Evolutionary conservation across 495 filamentous ascomycete genomes (phyloP).

Genomic region (Tuber calosporum): DNA sequence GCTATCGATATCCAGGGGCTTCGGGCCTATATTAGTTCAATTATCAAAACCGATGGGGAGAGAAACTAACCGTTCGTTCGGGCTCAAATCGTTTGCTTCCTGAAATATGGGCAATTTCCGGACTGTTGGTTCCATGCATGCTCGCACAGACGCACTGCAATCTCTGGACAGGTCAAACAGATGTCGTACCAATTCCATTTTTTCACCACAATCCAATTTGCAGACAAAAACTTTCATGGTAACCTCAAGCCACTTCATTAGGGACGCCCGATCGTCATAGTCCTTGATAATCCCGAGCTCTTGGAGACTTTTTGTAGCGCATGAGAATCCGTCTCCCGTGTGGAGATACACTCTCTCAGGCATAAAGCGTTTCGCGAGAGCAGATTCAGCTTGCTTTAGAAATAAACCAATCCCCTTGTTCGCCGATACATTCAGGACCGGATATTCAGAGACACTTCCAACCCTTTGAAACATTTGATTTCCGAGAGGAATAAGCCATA

Average conservation of each 20-base stretch:
- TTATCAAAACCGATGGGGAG: neutral
- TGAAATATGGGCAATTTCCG: conserved; percentile 21
- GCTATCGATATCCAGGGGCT: conserved; percentile 27
- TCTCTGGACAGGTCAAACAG: conserved; percentile 8
- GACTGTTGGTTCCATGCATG: conserved; percentile 10
- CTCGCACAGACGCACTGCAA: neutral
- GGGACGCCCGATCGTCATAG: neutral
- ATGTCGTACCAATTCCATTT: conserved; percentile 6
- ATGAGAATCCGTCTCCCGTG: conserved; percentile 8
- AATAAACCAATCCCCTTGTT: conserved; percentile 1
- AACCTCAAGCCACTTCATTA: conserved; percentile 23
- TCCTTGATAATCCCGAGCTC: conserved; percentile 10
- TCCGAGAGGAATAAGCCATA: conserved; percentile 42
- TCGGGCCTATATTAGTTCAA: conserved; percentile 4
- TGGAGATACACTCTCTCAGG: conserved; percentile 1
- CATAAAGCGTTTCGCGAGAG: neutral
- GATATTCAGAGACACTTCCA: conserved; percentile 7
- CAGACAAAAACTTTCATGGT: conserved; percentile 21
- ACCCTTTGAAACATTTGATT: conserved; percentile 38
- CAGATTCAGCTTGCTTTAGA: conserved; percentile 7
- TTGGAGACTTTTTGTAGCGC: conserved; percentile 9
- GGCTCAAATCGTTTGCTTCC: neutral
- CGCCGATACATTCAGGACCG: conserved; percentile 28
- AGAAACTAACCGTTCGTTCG: conserved; percentile 7
- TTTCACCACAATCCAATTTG: conserved; percentile 10